Base-by-base conservation (phyloP, 2,329 filamentous ascomycete genomes). In the Neurospora sp. region DNA sequence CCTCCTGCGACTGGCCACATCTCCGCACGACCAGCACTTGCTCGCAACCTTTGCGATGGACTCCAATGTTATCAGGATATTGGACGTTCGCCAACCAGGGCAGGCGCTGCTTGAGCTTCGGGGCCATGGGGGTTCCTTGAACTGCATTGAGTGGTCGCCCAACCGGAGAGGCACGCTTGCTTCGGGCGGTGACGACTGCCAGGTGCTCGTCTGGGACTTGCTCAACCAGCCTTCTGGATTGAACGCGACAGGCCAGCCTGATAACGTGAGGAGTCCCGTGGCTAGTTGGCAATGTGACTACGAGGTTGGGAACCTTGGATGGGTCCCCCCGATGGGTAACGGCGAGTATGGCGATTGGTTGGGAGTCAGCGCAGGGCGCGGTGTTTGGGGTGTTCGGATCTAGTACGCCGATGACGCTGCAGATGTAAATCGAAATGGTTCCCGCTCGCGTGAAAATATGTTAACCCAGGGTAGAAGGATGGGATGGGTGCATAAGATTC, bases 21-120 rank as follows among this genome's bases (percentile, higher is more conserved):
- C 95, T 0, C 96, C 96, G 1, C 95, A 98, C 77, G 96, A 99
- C 79, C 91, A 93, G 6, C 94, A 99, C 78, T 88, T 99, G 40
- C 88, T 99, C 41, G 95, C 95, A n/a, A 99, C 96, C 0, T 98
- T 99, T 79, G 95, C 96, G 19, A 91, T 93, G 77, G 96, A 98
- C 78, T 97, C 92, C 4, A 94, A 91, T 76, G 84, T 97, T 40
- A 94, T 99, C 77, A 92, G 96, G 66, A 97, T 99, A 69, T 88
- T 99, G 38, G 96, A 99, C 77, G 95, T 98, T 3, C 91, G 96
- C 67, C 96, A 99, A 81, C 96, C 96, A 0, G 96, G 96, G 6
- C 96, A 97, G 80, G 96, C 96, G 2, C 86, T 99, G 4, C 87
- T 99, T 36, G 96, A 99, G 79, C 88, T 99, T 43, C 92, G 92